Conservation (phyloP, 495 filamentous ascomycete species). For the Bacidia rubella region DNA sequence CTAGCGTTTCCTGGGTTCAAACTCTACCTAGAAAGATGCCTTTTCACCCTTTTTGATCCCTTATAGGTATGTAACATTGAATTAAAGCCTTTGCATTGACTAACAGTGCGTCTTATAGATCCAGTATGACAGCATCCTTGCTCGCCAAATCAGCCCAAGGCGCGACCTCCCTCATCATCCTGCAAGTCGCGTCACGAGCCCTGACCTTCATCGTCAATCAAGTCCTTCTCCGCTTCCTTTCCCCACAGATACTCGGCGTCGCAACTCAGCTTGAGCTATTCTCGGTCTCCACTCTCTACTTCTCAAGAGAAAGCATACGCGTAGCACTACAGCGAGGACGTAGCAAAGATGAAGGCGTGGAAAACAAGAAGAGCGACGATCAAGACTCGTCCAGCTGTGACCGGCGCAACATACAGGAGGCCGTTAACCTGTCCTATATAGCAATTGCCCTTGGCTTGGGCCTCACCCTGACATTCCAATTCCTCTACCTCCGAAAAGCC, state of each 20-base stretch:
- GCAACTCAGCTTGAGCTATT: constrained; percentile 85
- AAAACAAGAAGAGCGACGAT: constrained; percentile 2
- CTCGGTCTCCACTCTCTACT: constrained; percentile 76
- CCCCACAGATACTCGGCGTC: constrained; percentile 67
- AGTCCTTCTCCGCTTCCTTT: constrained; percentile 70
- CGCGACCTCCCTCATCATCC: constrained; percentile 71
- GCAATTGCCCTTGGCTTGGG: constrained; percentile 56
- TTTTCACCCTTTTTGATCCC: too few species aligned
- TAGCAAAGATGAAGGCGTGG: constrained; percentile 5
- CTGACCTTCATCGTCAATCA: constrained; percentile 89
- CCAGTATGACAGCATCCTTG: too few species aligned
- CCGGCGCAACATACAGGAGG: constrained; percentile 39
- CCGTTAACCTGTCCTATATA: constrained; percentile 79
- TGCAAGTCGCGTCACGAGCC: constrained; percentile 70
- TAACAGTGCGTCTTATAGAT: too few species aligned
- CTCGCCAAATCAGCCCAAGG: constrained; percentile 43
- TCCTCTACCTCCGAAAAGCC: constrained; percentile 49
- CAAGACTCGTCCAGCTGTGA: background rate
- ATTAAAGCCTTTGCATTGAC: too few species aligned
- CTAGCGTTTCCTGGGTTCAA: too few species aligned
- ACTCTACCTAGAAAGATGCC: too few species aligned
- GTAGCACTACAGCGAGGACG: constrained; percentile 74
- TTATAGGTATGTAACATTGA: too few species aligned
- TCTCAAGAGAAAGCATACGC: constrained; percentile 76
- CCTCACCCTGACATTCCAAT: constrained; percentile 44